Evolutionary conservation across 2,329 filamentous ascomycete genomes (phyloP), one percentile per base, ranked within the genome.

Genomic region (Fusarium continuum): DNA sequence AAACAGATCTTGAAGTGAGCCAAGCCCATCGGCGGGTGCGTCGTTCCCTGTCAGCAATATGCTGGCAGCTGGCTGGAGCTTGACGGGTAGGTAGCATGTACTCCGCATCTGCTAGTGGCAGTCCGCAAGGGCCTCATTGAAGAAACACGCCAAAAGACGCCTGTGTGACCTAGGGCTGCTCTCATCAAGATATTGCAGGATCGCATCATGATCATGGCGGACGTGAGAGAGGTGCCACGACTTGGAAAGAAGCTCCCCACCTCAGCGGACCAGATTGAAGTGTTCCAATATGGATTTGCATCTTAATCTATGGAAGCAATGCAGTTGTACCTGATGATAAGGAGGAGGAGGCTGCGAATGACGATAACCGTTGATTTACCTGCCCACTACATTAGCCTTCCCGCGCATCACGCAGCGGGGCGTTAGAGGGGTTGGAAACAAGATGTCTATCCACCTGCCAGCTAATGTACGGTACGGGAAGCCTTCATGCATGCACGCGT

Each of bases 311-410:
- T 38, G 45, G 5, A 23, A 29, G 23, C 45, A 38, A 28, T 40
- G 38, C 28, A 41, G n/a, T 45, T 16, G 28, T 59, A 20, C 28
- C 40, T 44, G 20, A 28, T 45, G 26, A 19, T n/a, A 52, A 34
- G n/a, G 41, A 53, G n/a, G 41, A 53, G 31, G 38, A 50, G 36
- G 48, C 40, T 52, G 51, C 52, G 54, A 47, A 62, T 60, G 64
- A 67, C 53, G 62, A 68, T 68, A 60, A 48, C 58, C 60, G 51
- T 62, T 48, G 53, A 58, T 55, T 61, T 64, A 52, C 65, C 46
- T 64, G 55, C 68, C 50, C 43, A 50, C 60, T 72, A 72, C 70
- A 70, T 73, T 73, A 73, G 71, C 38, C 71, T 72, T 73, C 72
- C 72, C 72, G 72, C 62, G 60, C 64, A 67, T 61, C 70, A 70